Conservation (phyloP, 2,329 filamentous ascomycete genomes). For the Pleoardoris graminearum region DNA sequence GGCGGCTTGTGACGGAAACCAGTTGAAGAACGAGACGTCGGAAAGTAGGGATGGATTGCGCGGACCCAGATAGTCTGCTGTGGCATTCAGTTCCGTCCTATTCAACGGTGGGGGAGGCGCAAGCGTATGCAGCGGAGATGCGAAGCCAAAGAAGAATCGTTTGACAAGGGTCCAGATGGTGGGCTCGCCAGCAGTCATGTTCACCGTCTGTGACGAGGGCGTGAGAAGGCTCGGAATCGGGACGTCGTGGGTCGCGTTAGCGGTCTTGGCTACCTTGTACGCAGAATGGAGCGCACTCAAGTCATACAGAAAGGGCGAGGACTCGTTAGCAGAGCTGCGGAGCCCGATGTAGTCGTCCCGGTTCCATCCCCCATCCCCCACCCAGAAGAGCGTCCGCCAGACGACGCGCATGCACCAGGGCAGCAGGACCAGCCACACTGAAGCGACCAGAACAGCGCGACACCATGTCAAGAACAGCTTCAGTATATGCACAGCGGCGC, state of each 20-base stretch:
- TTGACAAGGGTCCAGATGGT: constrained; percentile 53
- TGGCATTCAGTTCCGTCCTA: constrained; percentile 31
- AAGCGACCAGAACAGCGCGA: constrained; percentile 74
- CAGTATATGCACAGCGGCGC: constrained; percentile 73
- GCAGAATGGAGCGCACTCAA: constrained; percentile 25
- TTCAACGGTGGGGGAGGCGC: constrained; percentile 28
- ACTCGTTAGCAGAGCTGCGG: not conserved
- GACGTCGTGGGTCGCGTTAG: constrained; percentile 21
- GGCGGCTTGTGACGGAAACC: constrained; percentile 61
- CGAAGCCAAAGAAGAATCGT: constrained; percentile 44
- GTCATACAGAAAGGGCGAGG: constrained; percentile 15
- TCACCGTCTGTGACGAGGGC: constrained; percentile 47
- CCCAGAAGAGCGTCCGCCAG: constrained; percentile 94
- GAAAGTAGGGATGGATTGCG: constrained; percentile 54
- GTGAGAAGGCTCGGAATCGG: constrained; percentile 39
- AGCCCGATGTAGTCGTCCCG: constrained; percentile 42
- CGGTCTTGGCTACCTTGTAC: constrained; percentile 23
- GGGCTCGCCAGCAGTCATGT: constrained; percentile 50
- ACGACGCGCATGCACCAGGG: constrained; percentile 89
- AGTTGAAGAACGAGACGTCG: constrained; percentile 59
- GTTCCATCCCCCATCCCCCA: constrained; percentile 76
- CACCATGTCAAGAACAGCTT: constrained; percentile 76
- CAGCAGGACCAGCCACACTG: constrained; percentile 86
- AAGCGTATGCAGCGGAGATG: constrained; percentile 32
- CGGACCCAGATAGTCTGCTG: constrained; percentile 25